Evolutionary conservation across 768 basidiomycete species (phyloP), one percentile per base, ranked within the genome.

Genomic region (Boletus sp.): DNA sequence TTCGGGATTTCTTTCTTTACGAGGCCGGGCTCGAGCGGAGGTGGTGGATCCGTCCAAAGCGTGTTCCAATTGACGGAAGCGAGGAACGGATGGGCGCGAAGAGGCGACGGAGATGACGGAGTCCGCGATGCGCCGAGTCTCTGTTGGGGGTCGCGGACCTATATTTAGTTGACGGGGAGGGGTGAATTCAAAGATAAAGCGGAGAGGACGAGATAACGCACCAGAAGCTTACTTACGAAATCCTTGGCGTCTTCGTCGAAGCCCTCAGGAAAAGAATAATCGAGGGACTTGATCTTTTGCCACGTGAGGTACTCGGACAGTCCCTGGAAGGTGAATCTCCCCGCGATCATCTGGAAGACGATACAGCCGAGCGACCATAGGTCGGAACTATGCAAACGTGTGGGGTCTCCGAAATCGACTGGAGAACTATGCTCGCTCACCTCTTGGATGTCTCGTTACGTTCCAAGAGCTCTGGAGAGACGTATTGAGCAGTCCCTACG

Each of bases 311-410:
- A 98, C 57, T 98, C 93, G 0, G 94, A 94, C 7, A 86, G 78
- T 5, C 89, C 94, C 60, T 90, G 84, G 77, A 99, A 99, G 2
- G 94, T 91, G 62, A 95, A 95, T 41, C 83, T 84, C 39, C 95
- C 96, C 12, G 89, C 84, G 50, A 98, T 86, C 80, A 98, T 88
- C 71, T 98, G 95, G 73, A 85, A 98, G 20, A 98, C 73, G 44
- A 98, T 87, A 73, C 96, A 98, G 2, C 94, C 97, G 28, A 97
- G 79, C 5, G 94, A 92, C 96, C 96, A 99, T 10, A 94, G 79
- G 72, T 98, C 97, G 40, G 95, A 92, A 59, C 94, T 95, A 56
- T 41, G 14, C 2, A 50, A 32, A 5, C 2, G 9, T 11, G 41
- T 55, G 37, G 47, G 47, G 15, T 18, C 15, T 30, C 30, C 39